These are phyloP conservation scores for Melanomma pulvis-pyrius DNA, from an alignment of 495 filamentous ascomycete species.

Conservation along the genomic window DNA sequence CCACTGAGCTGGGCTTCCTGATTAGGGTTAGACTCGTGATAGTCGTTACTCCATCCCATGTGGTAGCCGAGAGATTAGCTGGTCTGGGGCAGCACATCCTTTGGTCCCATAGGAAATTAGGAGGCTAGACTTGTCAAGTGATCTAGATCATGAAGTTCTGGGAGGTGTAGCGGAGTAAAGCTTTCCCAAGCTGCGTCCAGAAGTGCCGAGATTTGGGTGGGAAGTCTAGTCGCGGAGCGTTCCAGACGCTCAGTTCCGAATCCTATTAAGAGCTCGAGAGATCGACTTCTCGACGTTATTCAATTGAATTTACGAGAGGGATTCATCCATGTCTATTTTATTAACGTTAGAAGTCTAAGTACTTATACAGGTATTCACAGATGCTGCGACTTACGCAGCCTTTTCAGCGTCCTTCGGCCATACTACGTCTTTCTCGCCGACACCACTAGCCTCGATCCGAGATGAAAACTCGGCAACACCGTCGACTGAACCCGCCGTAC, in stretches of 20 bases:
- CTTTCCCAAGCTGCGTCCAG: background rate
- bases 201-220: background rate
- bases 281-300: no score
- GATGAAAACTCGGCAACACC: background rate
- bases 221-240: background rate
- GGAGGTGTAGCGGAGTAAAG: background rate
- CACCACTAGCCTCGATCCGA: background rate
- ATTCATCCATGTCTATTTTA: background rate
- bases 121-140: no score
- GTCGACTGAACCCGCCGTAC: background rate
- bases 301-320: no score
- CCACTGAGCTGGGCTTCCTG: background rate
- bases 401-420: background rate
- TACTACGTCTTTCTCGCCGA: background rate
- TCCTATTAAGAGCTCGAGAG: no score
- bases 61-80: background rate
- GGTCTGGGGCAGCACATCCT: background rate
- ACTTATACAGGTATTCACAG: background rate
- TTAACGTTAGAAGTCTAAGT: background rate
- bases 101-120: no score
- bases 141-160: background rate
- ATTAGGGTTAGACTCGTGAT: conserved; percentile 17
- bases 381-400: background rate
- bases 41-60: background rate
- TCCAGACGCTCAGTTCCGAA: no score